These are phyloP conservation scores for Huntiella omanensis DNA, from an alignment of 2,329 filamentous ascomycete species.

Conservation along the genomic window DNA sequence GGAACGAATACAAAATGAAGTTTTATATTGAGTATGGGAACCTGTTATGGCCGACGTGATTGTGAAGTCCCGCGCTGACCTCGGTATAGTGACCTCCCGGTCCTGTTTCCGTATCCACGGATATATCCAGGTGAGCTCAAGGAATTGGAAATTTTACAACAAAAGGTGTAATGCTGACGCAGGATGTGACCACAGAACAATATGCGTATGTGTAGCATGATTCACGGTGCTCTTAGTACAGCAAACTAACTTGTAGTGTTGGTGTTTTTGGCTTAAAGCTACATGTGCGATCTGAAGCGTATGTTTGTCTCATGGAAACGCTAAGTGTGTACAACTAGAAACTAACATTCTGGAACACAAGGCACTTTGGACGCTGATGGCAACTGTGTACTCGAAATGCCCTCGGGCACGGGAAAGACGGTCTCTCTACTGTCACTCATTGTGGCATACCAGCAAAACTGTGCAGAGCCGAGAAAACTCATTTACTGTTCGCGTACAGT, in stretches of 20 bases:
- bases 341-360: slow-evolving; percentile 14
- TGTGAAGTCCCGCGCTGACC: neutral
- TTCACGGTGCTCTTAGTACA: neutral
- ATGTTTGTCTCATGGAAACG: slow-evolving; percentile 10
- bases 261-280: slow-evolving; percentile 18
- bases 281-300: slow-evolving; percentile 41
- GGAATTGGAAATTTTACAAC: neutral
- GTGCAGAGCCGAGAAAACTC: slow-evolving; percentile 82
- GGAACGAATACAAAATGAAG: slow-evolving; percentile 22
- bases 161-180: neutral
- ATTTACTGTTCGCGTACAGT: slow-evolving; percentile 99
- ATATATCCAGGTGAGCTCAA: slow-evolving; percentile 33
- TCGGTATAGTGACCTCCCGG: slow-evolving; percentile 29
- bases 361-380: slow-evolving; percentile 80
- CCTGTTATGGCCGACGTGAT: neutral
- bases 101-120: slow-evolving; percentile 39
- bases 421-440: slow-evolving; percentile 89
- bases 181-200: slow-evolving; percentile 23
- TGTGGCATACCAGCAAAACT: slow-evolving; percentile 87
- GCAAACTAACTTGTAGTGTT: neutral
- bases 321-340: neutral
- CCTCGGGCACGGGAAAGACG: slow-evolving; percentile 94
- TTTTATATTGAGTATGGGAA: slow-evolving; percentile 30
- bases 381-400: slow-evolving; percentile 96
- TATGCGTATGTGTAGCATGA: slow-evolving; percentile 24